Percentiles rank a stretch among this genome's conserved stretches.
Evolutionary conservation across 2,329 filamentous ascomycete species (phyloP).

Genomic region (Phaeoacremonium minimum): DNA sequence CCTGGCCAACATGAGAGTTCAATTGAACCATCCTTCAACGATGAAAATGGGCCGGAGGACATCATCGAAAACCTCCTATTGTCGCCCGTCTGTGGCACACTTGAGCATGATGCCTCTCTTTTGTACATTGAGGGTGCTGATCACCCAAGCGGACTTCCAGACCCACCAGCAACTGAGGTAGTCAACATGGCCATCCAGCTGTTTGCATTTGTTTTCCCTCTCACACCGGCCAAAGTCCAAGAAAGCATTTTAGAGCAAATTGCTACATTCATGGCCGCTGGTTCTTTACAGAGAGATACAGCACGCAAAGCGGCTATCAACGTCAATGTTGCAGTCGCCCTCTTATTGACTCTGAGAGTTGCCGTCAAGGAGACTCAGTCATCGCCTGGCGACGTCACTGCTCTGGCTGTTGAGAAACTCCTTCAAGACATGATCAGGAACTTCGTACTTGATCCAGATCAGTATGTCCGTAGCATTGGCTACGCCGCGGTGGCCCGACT

Average conservation of each 20-base stretch:
- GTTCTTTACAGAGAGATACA: conserved; percentile 75
- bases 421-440: conserved; percentile 69
- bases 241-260: conserved; percentile 95
- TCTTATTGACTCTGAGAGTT: conserved; percentile 78
- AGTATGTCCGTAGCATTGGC: conserved; percentile 79
- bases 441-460: conserved; percentile 79
- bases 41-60: conserved; percentile 58
- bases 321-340: conserved; percentile 81
- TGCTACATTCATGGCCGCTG: conserved; percentile 79
- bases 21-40: conserved; percentile 35
- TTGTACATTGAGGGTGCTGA: conserved; percentile 62
- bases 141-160: conserved; percentile 48
- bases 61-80: conserved; percentile 57
- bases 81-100: conserved; percentile 74
- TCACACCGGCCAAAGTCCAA: conserved; percentile 87
- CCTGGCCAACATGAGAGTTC: conserved; percentile 62
- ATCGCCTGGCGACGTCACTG: conserved; percentile 67
- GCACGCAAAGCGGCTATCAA: conserved; percentile 87
- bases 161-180: conserved; percentile 86
- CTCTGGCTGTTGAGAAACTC: conserved; percentile 74
- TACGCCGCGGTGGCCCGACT: conserved; percentile 82
- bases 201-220: conserved; percentile 85
- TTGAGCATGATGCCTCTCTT: conserved; percentile 84
- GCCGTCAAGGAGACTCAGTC: conserved; percentile 76
- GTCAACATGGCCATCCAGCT: conserved; percentile 91